Conservation (phyloP, 257 asterid genomes). For the Rauvolfia tetraphylla region DNA sequence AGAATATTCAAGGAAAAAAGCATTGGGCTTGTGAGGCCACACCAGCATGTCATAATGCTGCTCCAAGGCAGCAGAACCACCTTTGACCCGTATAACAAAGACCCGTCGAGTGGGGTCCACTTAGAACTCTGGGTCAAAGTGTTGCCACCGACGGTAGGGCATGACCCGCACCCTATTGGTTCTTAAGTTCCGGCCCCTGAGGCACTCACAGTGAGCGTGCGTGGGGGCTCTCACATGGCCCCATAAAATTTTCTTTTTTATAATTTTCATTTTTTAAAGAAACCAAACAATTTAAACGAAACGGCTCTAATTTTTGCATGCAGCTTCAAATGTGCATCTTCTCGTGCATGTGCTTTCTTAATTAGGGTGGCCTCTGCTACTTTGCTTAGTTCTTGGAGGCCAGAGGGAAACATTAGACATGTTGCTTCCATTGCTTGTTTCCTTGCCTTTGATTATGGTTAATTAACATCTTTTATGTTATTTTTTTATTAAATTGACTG, state of each 20-base stretch:
- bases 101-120: conserved; percentile 7
- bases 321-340: neutral
- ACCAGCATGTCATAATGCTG: neutral
- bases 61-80: no score
- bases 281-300: neutral
- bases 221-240: neutral
- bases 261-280: no score
- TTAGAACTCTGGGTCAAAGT: neutral
- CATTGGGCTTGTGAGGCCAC: neutral
- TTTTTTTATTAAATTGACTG: no score
- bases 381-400: neutral
- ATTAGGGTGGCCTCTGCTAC: neutral
- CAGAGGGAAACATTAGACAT: neutral
- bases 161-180: conserved; percentile 24
- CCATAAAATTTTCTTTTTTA: neutral
- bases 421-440: neutral
- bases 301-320: neutral
- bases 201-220: neutral
- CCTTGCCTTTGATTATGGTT: neutral
- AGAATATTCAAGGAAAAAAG: no score
- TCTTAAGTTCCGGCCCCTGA: neutral
- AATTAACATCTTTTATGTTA: no score
- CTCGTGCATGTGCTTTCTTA: neutral
- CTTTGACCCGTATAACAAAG: neutral
- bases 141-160: conserved; percentile 27